These are phyloP conservation scores for Tetrastigma voinierianum DNA, from an alignment of 164 flowering plant species.

Conservation along the genomic window DNA sequence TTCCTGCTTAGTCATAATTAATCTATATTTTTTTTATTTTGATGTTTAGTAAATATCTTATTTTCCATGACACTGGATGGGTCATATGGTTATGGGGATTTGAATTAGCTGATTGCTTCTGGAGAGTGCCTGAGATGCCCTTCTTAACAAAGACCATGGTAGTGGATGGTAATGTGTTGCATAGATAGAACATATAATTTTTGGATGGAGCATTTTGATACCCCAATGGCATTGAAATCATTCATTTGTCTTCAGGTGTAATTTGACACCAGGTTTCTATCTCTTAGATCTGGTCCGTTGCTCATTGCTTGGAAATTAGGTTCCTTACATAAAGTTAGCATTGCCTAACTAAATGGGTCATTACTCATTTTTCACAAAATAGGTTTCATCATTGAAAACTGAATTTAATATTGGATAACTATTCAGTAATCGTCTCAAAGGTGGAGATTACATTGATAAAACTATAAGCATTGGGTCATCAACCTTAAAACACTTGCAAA, in stretches of 20 bases:
- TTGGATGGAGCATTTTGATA: not conserved
- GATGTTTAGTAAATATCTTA: not conserved
- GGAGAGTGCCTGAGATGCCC: slow-evolving; percentile 64
- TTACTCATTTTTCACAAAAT: too few relatives aligned
- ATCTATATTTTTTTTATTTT: not conserved
- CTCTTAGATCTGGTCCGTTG: too few relatives aligned
- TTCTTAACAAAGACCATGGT: slow-evolving; percentile 88
- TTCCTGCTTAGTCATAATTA: not conserved
- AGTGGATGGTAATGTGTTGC: not conserved
- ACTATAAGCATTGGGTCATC: too few relatives aligned
- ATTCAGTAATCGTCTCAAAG: too few relatives aligned
- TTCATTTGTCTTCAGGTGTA: not conserved
- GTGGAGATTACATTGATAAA: too few relatives aligned
- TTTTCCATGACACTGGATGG: slow-evolving; percentile 38
- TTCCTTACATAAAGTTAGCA: too few relatives aligned
- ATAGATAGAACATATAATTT: not conserved
- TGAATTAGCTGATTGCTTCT: slow-evolving; percentile 83
- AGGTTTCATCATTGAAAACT: too few relatives aligned
- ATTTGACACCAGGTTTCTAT: not conserved
- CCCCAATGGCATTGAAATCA: not conserved
- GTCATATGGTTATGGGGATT: slow-evolving; percentile 86
- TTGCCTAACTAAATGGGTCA: too few relatives aligned
- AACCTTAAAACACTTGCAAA: too few relatives aligned
- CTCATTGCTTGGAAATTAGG: too few relatives aligned
- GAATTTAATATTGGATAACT: too few relatives aligned